These are phyloP conservation scores for Trichoderma citrinoviride DNA, from an alignment of 2,329 filamentous ascomycete species.

Conservation along the genomic window DNA sequence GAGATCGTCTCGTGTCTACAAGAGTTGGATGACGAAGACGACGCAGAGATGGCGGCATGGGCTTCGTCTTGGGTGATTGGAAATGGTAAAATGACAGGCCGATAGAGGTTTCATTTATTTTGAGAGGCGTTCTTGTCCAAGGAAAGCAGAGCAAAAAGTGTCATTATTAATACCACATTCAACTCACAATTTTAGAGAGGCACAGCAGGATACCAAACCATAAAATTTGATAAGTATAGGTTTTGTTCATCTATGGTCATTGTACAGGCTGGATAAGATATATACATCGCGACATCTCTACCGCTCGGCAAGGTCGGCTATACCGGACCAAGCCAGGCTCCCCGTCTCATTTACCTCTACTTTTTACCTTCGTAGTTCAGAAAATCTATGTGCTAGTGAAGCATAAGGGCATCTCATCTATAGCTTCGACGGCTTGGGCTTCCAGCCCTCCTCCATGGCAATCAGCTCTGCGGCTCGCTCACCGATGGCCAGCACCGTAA, in stretches of 20 bases:
- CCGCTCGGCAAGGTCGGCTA: background rate
- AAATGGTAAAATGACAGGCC: background rate
- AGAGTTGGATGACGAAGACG: background rate
- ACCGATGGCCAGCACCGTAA: slow-evolving; percentile 80
- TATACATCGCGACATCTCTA: background rate
- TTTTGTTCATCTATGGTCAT: background rate
- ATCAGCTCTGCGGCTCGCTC: slow-evolving; percentile 85
- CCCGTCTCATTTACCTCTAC: background rate
- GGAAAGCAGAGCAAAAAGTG: no score
- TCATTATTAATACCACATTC: no score
- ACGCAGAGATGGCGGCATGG: background rate
- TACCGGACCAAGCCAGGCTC: background rate
- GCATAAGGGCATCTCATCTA: slow-evolving; percentile 24
- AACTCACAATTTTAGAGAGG: no score
- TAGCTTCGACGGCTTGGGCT: slow-evolving; percentile 35
- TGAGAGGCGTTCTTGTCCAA: background rate
- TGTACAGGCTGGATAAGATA: background rate
- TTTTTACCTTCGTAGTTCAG: background rate
- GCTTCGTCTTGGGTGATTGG: background rate
- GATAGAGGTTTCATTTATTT: background rate
- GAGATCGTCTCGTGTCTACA: slow-evolving; percentile 28
- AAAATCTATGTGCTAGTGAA: background rate
- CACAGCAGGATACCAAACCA: background rate
- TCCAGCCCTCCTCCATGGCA: slow-evolving; percentile 60
- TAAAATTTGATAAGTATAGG: background rate